Conservation (phyloP, 768 basidiomycete genomes). For the Podaxis sp. region DNA sequence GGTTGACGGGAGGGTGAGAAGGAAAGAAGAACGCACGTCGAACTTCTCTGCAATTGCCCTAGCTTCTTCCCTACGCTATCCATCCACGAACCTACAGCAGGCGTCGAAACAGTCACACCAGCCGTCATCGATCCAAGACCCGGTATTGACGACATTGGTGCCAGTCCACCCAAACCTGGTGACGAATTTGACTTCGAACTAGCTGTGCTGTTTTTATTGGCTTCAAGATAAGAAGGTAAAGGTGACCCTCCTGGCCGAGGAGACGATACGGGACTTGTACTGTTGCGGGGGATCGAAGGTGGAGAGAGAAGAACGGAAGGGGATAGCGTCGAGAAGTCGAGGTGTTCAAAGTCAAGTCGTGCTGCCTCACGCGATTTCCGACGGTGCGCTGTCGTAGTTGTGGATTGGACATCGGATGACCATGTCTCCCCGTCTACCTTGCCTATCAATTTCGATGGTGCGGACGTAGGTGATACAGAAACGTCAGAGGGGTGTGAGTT, state of each 20-base stretch:
- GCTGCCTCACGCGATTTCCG: constrained; percentile 20
- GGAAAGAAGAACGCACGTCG: constrained; percentile 40
- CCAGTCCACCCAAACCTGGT: constrained; percentile 18
- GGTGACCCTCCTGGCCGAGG: not conserved
- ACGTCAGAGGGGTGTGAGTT: not conserved
- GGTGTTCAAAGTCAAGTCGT: constrained; percentile 14
- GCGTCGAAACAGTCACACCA: constrained; percentile 14
- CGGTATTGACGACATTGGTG: constrained; percentile 34
- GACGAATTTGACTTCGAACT: constrained; percentile 10
- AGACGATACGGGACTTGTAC: not conserved
- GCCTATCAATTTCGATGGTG: not conserved
- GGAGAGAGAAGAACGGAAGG: constrained; percentile 12
- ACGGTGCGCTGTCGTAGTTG: constrained; percentile 16
- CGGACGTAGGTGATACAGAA: not conserved
- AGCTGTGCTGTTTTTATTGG: not conserved
- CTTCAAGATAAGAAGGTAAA: not conserved
- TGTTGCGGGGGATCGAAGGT: constrained; percentile 1
- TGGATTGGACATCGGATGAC: constrained; percentile 12
- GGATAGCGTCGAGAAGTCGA: constrained; percentile 8
- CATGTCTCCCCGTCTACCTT: constrained; percentile 8
- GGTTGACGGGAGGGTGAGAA: not conserved
- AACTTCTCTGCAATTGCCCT: constrained; percentile 49
- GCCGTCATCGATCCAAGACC: constrained; percentile 30
- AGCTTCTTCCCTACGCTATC: constrained; percentile 58
- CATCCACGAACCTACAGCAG: constrained; percentile 39